These are phyloP conservation scores for Uncinocarpus reesii DNA, from an alignment of 2,329 filamentous ascomycete genomes.

Conservation along the genomic window DNA sequence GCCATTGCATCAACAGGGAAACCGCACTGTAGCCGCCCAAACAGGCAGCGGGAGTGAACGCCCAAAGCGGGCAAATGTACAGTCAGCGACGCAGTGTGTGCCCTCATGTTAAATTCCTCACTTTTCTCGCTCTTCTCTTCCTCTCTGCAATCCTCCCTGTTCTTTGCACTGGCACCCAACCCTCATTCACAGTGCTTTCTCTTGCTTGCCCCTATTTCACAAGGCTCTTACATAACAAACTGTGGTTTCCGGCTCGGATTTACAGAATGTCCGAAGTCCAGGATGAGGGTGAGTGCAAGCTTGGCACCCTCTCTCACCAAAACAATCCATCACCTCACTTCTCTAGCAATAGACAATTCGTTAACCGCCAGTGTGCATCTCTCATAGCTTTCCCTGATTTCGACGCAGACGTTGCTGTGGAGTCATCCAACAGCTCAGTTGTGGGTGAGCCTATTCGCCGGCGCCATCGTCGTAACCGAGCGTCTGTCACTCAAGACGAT, in stretches of 20 bases:
- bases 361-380: not conserved
- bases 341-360: not conserved
- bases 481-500: slow-evolving; percentile 16
- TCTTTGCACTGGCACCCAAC: no score
- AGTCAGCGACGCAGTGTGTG: not conserved
- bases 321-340: not conserved
- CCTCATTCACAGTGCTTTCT: not conserved
- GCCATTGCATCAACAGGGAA: not conserved
- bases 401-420: slow-evolving; percentile 12
- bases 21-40: not conserved
- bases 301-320: not conserved
- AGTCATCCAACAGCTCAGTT: slow-evolving; percentile 10
- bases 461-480: slow-evolving; percentile 18
- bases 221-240: slow-evolving; percentile 2
- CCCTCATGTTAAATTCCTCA: not conserved
- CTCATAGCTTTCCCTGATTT: slow-evolving; percentile 1
- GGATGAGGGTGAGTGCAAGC: slow-evolving; percentile 1
- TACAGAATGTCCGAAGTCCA: slow-evolving; percentile 5
- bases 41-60: not conserved
- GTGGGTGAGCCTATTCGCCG: slow-evolving; percentile 5
- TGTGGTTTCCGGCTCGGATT: slow-evolving; percentile 10
- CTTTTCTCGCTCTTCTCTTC: not conserved
- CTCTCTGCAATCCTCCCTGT: not conserved
- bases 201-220: not conserved
- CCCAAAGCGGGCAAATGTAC: not conserved